phyloP scores from a whole-genome alignment of 2,329 filamentous ascomycete species.

The Trichoderma sp. region DNA sequence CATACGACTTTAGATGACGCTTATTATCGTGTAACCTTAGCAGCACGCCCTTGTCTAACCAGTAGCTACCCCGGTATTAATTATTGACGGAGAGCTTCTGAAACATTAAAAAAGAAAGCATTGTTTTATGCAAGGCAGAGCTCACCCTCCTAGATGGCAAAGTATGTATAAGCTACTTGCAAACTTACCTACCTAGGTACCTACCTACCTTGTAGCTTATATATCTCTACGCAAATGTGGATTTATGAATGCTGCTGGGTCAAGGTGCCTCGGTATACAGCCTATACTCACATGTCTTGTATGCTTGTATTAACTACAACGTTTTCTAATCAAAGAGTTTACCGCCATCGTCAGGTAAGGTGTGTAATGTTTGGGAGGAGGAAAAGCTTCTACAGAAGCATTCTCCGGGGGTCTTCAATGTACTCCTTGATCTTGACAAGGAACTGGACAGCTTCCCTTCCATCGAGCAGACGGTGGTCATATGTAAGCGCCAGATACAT shows the following conservation, averaged over 20 bases:
- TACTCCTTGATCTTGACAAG: constrained; percentile 96
- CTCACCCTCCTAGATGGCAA: not conserved
- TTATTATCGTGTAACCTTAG: not conserved
- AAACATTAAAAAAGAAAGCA: not conserved
- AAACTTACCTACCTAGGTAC: not conserved
- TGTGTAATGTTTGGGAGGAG: not conserved
- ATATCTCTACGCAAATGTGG: not conserved
- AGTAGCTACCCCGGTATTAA: not conserved
- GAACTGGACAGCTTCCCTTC: constrained; percentile 93
- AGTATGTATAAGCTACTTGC: too few species aligned
- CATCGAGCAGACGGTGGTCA: constrained; percentile 93
- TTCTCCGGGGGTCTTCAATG: constrained; percentile 91
- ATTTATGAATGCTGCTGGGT: not conserved
- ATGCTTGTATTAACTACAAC: not conserved
- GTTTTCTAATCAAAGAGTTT: constrained; percentile 6
- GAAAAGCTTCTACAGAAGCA: constrained; percentile 63
- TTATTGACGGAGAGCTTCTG: not conserved
- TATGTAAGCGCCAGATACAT: constrained; percentile 99
- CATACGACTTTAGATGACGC: not conserved
- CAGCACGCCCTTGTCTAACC: not conserved
- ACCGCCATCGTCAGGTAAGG: not conserved
- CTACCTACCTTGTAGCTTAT: too few species aligned
- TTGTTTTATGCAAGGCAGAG: not conserved
- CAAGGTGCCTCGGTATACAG: not conserved
- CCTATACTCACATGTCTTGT: not conserved